These are phyloP conservation scores for Coemansia sp. DNA, from an alignment of 192 early-diverging fungal species.

Conservation along the genomic window DNA sequence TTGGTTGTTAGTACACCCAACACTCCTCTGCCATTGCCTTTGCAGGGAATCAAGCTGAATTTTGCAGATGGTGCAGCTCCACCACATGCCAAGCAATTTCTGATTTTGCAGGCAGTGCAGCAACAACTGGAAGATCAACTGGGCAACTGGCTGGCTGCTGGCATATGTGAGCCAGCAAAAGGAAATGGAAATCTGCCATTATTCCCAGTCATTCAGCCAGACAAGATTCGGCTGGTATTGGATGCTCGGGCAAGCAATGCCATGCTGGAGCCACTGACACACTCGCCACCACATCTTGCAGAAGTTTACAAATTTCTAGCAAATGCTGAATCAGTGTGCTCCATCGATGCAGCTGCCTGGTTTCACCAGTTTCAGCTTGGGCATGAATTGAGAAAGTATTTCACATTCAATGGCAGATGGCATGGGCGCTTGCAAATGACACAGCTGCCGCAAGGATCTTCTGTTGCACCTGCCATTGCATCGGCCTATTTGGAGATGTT, in stretches of 20 bases:
- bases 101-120: neutral
- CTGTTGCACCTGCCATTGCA: slow-evolving; percentile 11
- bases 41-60: neutral
- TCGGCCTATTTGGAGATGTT: slow-evolving; percentile 9
- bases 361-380: slow-evolving; percentile 9
- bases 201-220: neutral
- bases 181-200: neutral
- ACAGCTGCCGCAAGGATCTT: slow-evolving; percentile 6
- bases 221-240: slow-evolving; percentile 1
- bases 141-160: neutral
- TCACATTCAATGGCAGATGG: neutral
- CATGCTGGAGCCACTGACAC: neutral
- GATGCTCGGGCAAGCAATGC: neutral
- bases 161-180: slow-evolving; percentile 1
- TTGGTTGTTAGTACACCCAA: neutral
- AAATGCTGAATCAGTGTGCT: slow-evolving; percentile 5
- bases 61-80: neutral
- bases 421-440: slow-evolving; percentile 9
- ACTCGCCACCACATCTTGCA: neutral
- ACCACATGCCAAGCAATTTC: slow-evolving; percentile 2
- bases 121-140: neutral
- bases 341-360: slow-evolving; percentile 13
- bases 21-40: neutral
- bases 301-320: neutral
- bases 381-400: neutral